These are phyloP conservation scores for Fusarium succisae DNA, from an alignment of 2,329 filamentous ascomycete species.

Conservation along the genomic window DNA sequence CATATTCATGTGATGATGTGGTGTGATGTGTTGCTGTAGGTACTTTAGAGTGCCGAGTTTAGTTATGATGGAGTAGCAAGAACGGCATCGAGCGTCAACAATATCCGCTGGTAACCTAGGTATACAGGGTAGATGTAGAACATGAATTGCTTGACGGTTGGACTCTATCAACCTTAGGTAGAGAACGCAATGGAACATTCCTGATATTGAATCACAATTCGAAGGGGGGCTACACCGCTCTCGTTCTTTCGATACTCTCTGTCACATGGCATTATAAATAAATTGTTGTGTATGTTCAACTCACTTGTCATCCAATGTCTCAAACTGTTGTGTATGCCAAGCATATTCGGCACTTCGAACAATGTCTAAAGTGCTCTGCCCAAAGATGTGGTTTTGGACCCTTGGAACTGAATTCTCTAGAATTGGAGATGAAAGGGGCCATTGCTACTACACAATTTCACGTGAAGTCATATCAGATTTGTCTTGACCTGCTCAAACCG, in stretches of 20 bases:
- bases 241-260: neutral
- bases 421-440: neutral
- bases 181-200: neutral
- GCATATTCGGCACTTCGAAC: neutral
- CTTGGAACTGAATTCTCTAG: neutral
- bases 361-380: conserved; percentile 3
- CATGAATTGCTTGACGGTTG: neutral
- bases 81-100: neutral
- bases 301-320: neutral
- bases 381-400: neutral
- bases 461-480: neutral
- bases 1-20: neutral
- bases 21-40: neutral
- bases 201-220: neutral
- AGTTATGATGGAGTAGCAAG: neutral
- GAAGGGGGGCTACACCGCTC: neutral
- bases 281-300: neutral
- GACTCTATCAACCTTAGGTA: neutral
- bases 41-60: neutral
- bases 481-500: conserved; percentile 1
- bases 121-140: conserved; percentile 6
- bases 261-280: neutral
- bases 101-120: neutral
- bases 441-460: neutral
- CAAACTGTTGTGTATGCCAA: neutral